Conservation (phyloP, 1,139 yeast genomes). For the Diutina catenulata region DNA sequence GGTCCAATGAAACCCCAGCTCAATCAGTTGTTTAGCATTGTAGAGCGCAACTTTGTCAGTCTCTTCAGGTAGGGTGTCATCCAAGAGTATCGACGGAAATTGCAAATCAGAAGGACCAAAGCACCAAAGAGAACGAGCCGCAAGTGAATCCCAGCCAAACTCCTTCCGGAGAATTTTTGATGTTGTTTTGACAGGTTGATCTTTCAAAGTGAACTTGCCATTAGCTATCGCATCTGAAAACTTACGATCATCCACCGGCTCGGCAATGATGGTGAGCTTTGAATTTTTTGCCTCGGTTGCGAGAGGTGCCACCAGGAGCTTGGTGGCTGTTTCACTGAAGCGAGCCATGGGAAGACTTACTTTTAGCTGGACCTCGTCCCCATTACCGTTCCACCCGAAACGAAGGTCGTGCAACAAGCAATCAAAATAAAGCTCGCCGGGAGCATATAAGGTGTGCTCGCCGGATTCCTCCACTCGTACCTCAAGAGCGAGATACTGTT, state of each 20-base stretch:
- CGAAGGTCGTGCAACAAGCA: slow-evolving; percentile 73
- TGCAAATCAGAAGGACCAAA: slow-evolving; percentile 54
- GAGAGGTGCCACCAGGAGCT: slow-evolving; percentile 57
- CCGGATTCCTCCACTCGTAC: slow-evolving; percentile 81
- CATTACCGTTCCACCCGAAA: slow-evolving; percentile 34
- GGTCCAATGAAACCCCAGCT: slow-evolving; percentile 79
- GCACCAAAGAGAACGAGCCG: slow-evolving; percentile 75
- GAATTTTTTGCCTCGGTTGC: slow-evolving; percentile 40
- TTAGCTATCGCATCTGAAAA: slow-evolving; percentile 47
- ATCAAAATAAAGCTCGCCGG: slow-evolving; percentile 86
- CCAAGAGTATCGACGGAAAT: slow-evolving; percentile 48
- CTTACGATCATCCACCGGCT: slow-evolving; percentile 46
- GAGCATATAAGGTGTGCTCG: slow-evolving; percentile 68
- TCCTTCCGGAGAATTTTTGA: slow-evolving; percentile 44
- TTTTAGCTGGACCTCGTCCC: slow-evolving; percentile 55
- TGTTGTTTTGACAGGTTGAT: slow-evolving; percentile 27
- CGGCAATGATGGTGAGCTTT: slow-evolving; percentile 62
- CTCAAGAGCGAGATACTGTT: slow-evolving; percentile 53
- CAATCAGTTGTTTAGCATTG: slow-evolving; percentile 40
- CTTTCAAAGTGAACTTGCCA: slow-evolving; percentile 26
- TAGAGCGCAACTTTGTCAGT: slow-evolving; percentile 45
- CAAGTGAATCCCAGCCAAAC: slow-evolving; percentile 74
- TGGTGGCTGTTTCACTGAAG: slow-evolving; percentile 69
- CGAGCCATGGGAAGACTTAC: slow-evolving; percentile 78
- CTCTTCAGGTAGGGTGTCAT: slow-evolving; percentile 66